Conservation (phyloP, 1,284 basidiomycete genomes). For the Melampsora americana region DNA sequence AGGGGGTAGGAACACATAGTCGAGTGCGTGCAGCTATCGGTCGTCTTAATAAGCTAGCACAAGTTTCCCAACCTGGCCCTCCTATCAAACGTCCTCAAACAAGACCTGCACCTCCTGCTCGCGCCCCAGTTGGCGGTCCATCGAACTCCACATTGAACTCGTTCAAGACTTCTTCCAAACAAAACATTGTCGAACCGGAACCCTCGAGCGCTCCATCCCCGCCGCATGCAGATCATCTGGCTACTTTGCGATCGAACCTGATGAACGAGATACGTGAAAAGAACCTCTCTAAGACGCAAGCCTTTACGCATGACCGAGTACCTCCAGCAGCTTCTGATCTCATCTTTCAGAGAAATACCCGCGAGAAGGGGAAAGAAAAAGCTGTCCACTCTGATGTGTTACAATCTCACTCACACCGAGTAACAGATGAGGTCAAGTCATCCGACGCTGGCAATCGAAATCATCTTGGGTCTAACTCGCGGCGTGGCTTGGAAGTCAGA, state of each 20-base stretch:
- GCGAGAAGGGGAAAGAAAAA: background rate
- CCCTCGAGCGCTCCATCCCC: background rate
- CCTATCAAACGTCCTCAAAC: slow-evolving; percentile 2
- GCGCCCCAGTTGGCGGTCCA: background rate
- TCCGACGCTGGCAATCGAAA: too few species aligned
- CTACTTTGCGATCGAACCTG: slow-evolving; percentile 12
- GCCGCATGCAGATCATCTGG: background rate
- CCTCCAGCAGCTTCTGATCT: background rate
- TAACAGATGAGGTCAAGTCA: too few species aligned
- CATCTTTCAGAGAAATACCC: background rate
- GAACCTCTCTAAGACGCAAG: background rate
- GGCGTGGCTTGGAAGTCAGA: too few species aligned
- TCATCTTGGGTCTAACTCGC: too few species aligned
- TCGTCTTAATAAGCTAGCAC: slow-evolving; percentile 18
- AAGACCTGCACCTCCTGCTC: background rate
- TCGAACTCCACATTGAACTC: background rate
- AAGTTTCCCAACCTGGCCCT: slow-evolving; percentile 6
- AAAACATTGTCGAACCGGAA: background rate
- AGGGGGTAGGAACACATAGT: background rate
- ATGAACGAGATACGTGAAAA: slow-evolving; percentile 30
- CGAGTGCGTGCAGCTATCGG: slow-evolving; percentile 19
- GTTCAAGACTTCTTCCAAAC: background rate
- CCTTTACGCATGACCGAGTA: background rate
- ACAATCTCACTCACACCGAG: too few species aligned
- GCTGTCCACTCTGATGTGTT: background rate